phyloP scores from a whole-genome alignment of 345 rosid genomes.

The Gossypium rotundifolium region DNA sequence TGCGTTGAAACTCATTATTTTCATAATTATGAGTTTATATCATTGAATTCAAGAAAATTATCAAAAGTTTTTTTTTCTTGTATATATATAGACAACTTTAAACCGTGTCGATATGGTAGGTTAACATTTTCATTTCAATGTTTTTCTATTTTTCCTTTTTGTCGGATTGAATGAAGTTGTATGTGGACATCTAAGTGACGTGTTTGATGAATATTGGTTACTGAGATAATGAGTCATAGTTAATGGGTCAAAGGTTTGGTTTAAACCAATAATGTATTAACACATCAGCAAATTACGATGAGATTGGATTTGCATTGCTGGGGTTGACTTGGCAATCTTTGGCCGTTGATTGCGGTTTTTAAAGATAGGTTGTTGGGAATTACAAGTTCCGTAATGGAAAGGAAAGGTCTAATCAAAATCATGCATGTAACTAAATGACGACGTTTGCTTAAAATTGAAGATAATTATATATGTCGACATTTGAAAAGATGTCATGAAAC shows the following conservation, averaged over 20 bases:
- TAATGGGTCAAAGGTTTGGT: too few species aligned
- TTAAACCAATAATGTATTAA: background rate
- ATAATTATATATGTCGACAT: background rate
- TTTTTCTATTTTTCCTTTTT: background rate
- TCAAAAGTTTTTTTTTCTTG: too few species aligned
- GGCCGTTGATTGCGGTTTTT: conserved; percentile 53
- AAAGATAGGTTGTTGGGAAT: conserved; percentile 36
- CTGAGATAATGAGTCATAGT: background rate
- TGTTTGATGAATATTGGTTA: conserved; percentile 9
- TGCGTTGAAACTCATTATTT: rapidly evolving
- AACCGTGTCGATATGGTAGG: background rate
- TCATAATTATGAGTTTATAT: too few species aligned
- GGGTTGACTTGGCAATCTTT: conserved; percentile 18
- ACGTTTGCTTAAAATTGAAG: conserved; percentile 12
- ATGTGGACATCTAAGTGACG: background rate
- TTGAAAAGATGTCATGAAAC: background rate
- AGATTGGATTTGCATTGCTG: background rate
- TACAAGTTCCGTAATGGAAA: conserved; percentile 23
- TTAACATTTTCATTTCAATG: background rate
- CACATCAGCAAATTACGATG: background rate
- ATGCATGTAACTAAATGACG: conserved; percentile 5
- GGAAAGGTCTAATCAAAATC: conserved; percentile 11
- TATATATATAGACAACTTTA: too few species aligned
- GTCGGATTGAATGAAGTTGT: background rate
- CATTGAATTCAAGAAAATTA: too few species aligned